Base-by-base conservation (phyloP, 495 filamentous ascomycete species). In the Daldinia bambusicola region DNA sequence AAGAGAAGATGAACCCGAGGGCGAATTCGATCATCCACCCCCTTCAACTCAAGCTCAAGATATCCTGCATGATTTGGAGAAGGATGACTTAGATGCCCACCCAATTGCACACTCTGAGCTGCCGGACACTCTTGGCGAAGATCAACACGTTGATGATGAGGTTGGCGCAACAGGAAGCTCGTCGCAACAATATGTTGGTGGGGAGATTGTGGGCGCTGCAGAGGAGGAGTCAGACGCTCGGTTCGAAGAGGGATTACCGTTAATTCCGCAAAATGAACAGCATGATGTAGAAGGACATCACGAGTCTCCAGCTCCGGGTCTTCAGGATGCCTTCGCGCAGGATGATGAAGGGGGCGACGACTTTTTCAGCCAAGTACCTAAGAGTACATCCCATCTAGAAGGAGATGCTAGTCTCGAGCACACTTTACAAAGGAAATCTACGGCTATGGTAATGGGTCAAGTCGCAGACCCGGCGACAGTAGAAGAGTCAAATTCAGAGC, bases 201-300 rank as follows among this genome's bases (percentile, higher is more conserved):
- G 80, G 7, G 78, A 83, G 48, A 55, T 83, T 2, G 74, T 77
- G 37, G 83, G 77, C 30, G 69, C 75, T 10, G 72, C 66, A 10
- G 78, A 79, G 36, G 79, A 80, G 26, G 76, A 75, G 8, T 63
- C 65, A 18, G 82, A 88, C 22, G 82, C 85, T 52, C 82, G 87
- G 9, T 90, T 82, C 63, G 87, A 88, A 52, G 88, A 90, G 71
- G 89, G 88, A 0, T 22, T 90, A 18, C 88, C 88, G 2, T 76
- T 90, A 22, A 83, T 91, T 51, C 67, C 79, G 0, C 74, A 81
- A 50, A 63, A 72, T 6, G 45, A 69, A 6, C 64, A 80, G 37
- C 55, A 66, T 1, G 67, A 68, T 9, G 20, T 50, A 13, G 60
- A 34, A 18, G 57, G 61, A 18, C 66, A 50, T 10, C 51, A 55